These are phyloP conservation scores for Pythium insidiosum DNA, from an alignment of 352 stramenopile genomes.

Conservation along the genomic window DNA sequence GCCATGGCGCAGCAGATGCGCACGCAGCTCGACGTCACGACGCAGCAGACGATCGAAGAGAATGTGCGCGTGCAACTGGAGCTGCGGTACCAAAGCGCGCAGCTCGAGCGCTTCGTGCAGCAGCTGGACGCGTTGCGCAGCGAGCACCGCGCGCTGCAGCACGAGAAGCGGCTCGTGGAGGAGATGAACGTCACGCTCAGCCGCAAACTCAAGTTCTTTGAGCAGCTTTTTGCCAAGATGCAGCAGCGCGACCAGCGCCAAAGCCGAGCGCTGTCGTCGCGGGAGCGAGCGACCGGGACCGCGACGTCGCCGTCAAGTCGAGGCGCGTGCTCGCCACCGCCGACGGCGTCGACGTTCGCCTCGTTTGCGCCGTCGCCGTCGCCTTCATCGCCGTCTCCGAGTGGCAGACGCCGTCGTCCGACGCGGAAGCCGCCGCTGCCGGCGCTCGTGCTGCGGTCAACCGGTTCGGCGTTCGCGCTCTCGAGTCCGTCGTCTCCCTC, in stretches of 20 bases:
- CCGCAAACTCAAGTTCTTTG: constrained; percentile 61
- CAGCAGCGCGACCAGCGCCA: constrained; percentile 35
- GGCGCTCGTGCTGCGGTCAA: too few relatives aligned
- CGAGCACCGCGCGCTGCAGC: constrained; percentile 28
- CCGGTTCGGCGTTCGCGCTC: background rate
- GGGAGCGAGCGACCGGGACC: too few relatives aligned
- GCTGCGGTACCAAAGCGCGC: constrained; percentile 44
- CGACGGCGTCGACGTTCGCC: too few relatives aligned
- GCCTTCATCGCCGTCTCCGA: too few relatives aligned
- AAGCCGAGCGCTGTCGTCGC: background rate
- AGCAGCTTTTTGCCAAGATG: constrained; percentile 58
- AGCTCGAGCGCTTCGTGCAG: constrained; percentile 46
- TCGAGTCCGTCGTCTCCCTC: constrained; percentile 9
- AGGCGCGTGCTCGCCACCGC: too few relatives aligned
- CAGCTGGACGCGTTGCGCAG: constrained; percentile 27
- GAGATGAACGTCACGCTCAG: constrained; percentile 51
- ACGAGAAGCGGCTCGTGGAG: constrained; percentile 50
- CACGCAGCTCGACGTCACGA: constrained; percentile 49
- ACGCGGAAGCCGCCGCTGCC: too few relatives aligned
- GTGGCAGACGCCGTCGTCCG: too few relatives aligned
- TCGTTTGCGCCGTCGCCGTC: too few relatives aligned
- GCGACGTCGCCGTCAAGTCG: too few relatives aligned
- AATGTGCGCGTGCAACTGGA: constrained; percentile 58
- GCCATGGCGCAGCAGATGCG: constrained; percentile 41
- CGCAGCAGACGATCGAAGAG: constrained; percentile 53